phyloP scores from a whole-genome alignment of 768 basidiomycete genomes.

The Leccinum longicurvipes region DNA sequence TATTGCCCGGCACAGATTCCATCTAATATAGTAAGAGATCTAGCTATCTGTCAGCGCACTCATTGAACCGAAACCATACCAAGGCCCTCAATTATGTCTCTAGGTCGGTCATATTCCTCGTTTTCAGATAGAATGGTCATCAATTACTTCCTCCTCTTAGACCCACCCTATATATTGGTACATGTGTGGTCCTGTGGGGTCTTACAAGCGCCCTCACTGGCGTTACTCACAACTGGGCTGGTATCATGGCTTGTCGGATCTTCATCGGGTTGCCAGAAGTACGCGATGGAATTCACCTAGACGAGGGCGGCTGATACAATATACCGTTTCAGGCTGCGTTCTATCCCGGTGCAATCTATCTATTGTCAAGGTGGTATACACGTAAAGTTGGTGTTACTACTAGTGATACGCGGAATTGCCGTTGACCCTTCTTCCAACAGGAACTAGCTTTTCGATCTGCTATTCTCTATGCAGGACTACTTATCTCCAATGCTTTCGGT shows the following conservation, averaged over 20 bases:
- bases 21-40: slow-evolving; percentile 53
- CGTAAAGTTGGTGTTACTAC: slow-evolving; percentile 27
- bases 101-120: slow-evolving; percentile 34
- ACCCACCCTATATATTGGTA: slow-evolving; percentile 60
- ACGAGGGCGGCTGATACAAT: neutral
- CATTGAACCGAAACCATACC: neutral
- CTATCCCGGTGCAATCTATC: slow-evolving; percentile 53
- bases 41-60: neutral
- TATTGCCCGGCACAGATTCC: slow-evolving; percentile 66
- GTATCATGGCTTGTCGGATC: slow-evolving; percentile 54
- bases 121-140: neutral
- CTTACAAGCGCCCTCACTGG: slow-evolving; percentile 61
- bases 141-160: slow-evolving; percentile 27
- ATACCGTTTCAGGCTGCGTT: slow-evolving; percentile 46
- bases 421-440: slow-evolving; percentile 25
- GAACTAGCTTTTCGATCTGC: slow-evolving; percentile 66
- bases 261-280: slow-evolving; percentile 65
- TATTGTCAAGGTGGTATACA: slow-evolving; percentile 55
- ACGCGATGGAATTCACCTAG: neutral
- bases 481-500: slow-evolving; percentile 68
- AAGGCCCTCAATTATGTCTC: slow-evolving; percentile 55
- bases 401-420: neutral
- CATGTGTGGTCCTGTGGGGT: slow-evolving; percentile 61
- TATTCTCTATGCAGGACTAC: slow-evolving; percentile 54
- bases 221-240: slow-evolving; percentile 46